A percentile compares a stretch with the other conserved stretches of the same genome.
These are phyloP conservation scores for Aquilaria sinensis DNA, from an alignment of 345 rosid species.

Conservation along the genomic window DNA sequence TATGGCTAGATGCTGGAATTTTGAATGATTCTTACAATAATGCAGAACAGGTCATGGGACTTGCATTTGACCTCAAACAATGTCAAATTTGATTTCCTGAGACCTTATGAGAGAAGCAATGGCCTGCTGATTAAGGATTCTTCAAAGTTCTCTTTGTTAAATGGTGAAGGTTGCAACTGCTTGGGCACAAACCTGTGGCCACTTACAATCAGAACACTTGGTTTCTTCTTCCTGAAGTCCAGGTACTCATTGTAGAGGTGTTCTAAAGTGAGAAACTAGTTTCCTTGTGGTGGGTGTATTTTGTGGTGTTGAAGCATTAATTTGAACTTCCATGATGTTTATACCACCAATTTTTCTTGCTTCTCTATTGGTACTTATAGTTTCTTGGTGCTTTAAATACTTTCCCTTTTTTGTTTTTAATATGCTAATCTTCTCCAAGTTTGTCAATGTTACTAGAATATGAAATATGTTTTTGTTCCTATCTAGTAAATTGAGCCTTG, in stretches of 20 bases:
- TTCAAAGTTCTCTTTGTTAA: slow-evolving; percentile 15
- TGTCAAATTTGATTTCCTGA: slow-evolving; percentile 50
- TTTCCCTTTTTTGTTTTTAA: neutral
- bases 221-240: slow-evolving; percentile 66
- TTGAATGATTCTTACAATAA: slow-evolving; percentile 28
- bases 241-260: slow-evolving; percentile 33
- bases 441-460: neutral
- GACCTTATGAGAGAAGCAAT: slow-evolving; percentile 43
- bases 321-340: no score
- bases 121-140: slow-evolving; percentile 6
- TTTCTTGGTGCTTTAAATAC: neutral
- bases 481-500: slow-evolving; percentile 1
- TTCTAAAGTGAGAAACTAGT: neutral
- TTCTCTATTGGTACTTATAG: neutral
- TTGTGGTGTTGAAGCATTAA: neutral
- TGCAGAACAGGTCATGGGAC: slow-evolving; percentile 68
- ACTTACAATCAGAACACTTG: slow-evolving; percentile 50
- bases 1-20: slow-evolving; percentile 5
- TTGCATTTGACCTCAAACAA: slow-evolving; percentile 30
- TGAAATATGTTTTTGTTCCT: no score
- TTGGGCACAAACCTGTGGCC: slow-evolving; percentile 46
- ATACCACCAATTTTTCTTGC: no score
- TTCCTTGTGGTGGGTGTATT: neutral
- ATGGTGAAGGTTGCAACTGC: slow-evolving; percentile 22
- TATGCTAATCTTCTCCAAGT: slow-evolving; percentile 1